Evolutionary conservation across 306 rosid genomes (phyloP).

Genomic region (Coriaria nepalensis): DNA sequence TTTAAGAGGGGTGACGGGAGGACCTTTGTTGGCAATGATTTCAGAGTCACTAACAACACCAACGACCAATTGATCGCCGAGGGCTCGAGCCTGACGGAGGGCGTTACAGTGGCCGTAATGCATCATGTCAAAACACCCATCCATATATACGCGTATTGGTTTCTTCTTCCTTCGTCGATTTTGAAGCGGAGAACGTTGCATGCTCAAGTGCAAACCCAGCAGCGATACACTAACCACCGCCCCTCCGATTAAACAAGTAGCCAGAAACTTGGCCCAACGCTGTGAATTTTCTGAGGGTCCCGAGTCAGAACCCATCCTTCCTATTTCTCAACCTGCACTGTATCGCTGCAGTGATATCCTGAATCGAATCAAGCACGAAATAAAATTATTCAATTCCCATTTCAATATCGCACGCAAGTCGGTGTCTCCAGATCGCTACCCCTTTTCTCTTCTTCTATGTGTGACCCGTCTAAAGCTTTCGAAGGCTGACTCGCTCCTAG

Average conservation of each 20-base stretch:
- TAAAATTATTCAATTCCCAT: no score
- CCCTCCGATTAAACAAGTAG: slow-evolving; percentile 53
- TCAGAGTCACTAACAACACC: slow-evolving; percentile 53
- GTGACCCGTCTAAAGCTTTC: no score
- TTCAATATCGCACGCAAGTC: no score
- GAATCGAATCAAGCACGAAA: no score
- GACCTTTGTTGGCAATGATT: slow-evolving; percentile 42
- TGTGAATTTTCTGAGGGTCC: slow-evolving; percentile 14
- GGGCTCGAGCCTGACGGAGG: slow-evolving; percentile 56
- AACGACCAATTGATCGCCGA: slow-evolving; percentile 45
- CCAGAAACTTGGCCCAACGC: slow-evolving; percentile 41
- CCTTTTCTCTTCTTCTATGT: no score
- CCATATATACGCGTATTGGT: slow-evolving; percentile 50
- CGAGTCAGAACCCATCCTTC: slow-evolving; percentile 31
- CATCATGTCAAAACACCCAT: slow-evolving; percentile 60
- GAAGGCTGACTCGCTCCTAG: no score
- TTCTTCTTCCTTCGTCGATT: slow-evolving; percentile 38
- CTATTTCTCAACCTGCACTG: slow-evolving; percentile 1
- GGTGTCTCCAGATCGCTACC: no score
- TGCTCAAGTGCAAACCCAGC: slow-evolving; percentile 13
- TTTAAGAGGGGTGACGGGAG: slow-evolving; percentile 45
- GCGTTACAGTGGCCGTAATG: slow-evolving; percentile 65
- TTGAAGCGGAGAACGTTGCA: slow-evolving; percentile 22
- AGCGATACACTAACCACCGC: slow-evolving; percentile 43
- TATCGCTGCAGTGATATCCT: no score